phyloP scores from a whole-genome alignment of 208 protist species.

The Trypanosoma caninum region DNA sequence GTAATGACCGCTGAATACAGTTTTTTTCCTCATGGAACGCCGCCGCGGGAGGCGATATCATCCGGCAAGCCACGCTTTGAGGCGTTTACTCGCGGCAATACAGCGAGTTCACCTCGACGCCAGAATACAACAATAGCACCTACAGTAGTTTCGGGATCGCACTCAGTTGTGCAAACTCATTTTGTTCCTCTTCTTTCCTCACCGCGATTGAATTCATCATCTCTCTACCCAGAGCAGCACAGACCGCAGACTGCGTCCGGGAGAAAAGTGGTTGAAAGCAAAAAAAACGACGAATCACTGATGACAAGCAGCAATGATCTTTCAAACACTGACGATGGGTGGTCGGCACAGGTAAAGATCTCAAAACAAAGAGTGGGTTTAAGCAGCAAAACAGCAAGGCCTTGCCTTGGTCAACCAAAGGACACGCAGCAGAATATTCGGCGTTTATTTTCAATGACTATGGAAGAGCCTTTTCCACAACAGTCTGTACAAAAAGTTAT shows the following conservation, averaged over 20 bases:
- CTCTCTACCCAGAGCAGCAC: neutral
- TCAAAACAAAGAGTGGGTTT: neutral
- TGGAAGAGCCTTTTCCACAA: neutral
- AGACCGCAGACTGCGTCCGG: neutral
- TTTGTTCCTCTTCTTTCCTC: neutral
- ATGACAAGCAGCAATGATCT: slow-evolving; percentile 12
- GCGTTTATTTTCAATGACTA: neutral
- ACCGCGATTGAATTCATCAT: neutral
- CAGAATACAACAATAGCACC: neutral
- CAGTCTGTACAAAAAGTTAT: slow-evolving; percentile 3
- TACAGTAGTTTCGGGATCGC: neutral
- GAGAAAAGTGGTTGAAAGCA: neutral
- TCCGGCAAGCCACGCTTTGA: neutral
- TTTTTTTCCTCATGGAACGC: neutral
- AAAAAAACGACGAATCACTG: slow-evolving; percentile 14
- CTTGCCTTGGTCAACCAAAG: neutral
- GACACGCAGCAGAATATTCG: neutral
- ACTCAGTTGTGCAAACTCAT: too few relatives aligned
- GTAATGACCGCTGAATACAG: neutral
- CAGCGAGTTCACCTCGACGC: neutral
- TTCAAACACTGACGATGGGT: slow-evolving; percentile 6
- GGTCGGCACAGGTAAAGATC: neutral
- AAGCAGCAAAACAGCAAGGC: neutral
- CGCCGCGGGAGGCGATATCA: neutral
- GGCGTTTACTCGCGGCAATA: neutral